Percentiles rank a stretch among this genome's conserved stretches.
Evolutionary conservation across 1,284 basidiomycete species (phyloP).

Genomic region (Pseudozyma flocculosa): DNA sequence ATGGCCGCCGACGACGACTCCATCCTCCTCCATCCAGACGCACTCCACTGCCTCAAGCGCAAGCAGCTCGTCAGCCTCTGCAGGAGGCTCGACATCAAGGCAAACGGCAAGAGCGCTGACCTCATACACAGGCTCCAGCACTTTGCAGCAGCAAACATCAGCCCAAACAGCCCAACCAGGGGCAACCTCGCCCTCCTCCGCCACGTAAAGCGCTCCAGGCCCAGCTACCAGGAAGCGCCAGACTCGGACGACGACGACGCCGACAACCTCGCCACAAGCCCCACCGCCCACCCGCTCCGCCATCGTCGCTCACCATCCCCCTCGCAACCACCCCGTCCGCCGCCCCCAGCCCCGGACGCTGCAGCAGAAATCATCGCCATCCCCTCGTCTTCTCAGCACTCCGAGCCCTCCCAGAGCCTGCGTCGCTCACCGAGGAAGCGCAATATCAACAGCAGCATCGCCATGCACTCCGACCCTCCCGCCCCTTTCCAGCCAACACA

Average conservation of each 20-base stretch:
- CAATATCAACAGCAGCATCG: not conserved
- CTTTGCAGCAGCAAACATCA: constrained; percentile 30
- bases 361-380: not conserved
- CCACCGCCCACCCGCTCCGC: too few species aligned
- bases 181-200: constrained; percentile 28
- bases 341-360: not conserved
- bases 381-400: not conserved
- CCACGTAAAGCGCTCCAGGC: constrained; percentile 26
- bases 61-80: constrained; percentile 45
- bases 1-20: constrained; percentile 7
- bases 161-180: constrained; percentile 25
- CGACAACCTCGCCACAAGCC: too few species aligned
- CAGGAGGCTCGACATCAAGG: constrained; percentile 37
- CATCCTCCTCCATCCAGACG: constrained; percentile 37
- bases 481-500: not conserved
- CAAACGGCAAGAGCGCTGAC: constrained; percentile 34
- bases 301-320: too few species aligned
- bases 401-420: not conserved
- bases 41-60: constrained; percentile 42
- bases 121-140: constrained; percentile 30
- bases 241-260: constrained; percentile 19
- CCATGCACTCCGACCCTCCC: not conserved
- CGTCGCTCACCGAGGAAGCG: not conserved
- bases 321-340: too few species aligned
- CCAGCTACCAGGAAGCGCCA: constrained; percentile 22